Base-by-base conservation (phyloP, 192 early-diverging fungal species). In the Dissophora globulifera region DNA sequence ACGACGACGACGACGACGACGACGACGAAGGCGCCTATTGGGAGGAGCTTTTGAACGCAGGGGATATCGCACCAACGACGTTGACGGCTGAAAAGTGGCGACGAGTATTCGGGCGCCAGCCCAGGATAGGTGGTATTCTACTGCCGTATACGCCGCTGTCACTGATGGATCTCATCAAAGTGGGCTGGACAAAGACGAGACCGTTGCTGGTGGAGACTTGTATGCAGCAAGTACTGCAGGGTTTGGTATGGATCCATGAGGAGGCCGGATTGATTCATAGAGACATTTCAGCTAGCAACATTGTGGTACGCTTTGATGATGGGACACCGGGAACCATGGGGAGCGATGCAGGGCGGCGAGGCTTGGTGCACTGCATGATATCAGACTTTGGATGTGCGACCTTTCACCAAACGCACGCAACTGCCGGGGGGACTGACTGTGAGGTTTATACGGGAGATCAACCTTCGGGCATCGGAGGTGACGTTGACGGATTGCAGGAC, bases 361-460 rank as follows among this genome's bases (percentile, higher is more conserved):
- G 72, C 0, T 4, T 59, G 20, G 42, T 76, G 12, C 72, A 62
- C 22, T 76, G 72, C 29, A 30, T 76, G 58, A 76, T 76, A 22
- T 76, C 72, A 0, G 72, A 76, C 22, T 76, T 76, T 49, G 72
- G 72, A 19, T 76, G 72, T 20, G 72, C 72, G 0, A 62, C 58
- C 0, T 66, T 60, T 16, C 7, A 56, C 9, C 59, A 31, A 49
- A 13, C 49, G 31, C 38, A 3, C 17, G 41, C 55, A 11, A n/a
- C 22, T 19, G 51, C 31, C 6, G 43, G 17, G 15, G 43, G 4
- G 5, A n/a, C 43, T 4, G 43, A n/a, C n/a, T n/a, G n/a, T n/a
- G n/a, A n/a, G n/a, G n/a, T 40, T 40, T 13, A 7, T 10, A 13
- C 7, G 38, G 13, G 38, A 40, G 13, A 7, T 13, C 38, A 40